Base-by-base conservation (phyloP, 2,329 filamentous ascomycete species). In the Coniochaeta pulveracea region DNA sequence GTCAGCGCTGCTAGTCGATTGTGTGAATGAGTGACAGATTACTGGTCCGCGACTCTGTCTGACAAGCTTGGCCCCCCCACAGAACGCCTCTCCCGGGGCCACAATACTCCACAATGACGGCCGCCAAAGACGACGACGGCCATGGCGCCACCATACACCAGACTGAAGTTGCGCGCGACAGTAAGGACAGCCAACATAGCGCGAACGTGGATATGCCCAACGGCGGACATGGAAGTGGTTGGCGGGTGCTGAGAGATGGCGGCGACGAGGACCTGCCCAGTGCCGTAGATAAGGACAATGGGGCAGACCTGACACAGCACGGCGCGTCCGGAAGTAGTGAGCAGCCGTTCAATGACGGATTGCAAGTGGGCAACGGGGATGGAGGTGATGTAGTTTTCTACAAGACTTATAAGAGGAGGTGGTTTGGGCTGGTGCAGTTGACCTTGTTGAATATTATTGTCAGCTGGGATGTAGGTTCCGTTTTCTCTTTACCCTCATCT, bases 361-460 rank as follows among this genome's bases (percentile, higher is more conserved):
- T 22, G 11, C 36, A 30, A 21, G 39, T 36, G 26, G 38, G 34
- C 12, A 34, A 33, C 5, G 26, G 26, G 17, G 35, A 26, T 11
- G 36, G 29, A 8, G 36, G 34, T 4, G 37, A 32, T 9, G 19
- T 27, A 26, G 36, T 33, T 19, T 36, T 43, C 31, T 57, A 52
- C 43, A 53, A 45, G 36, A 52, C 55, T 26, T 96, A 96, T 54
- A 89, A 82, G 58, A 72, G 85, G 49, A 72, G 91, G 27, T 98
- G 85, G 77, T 83, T 94, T 53, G 91, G 91, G 1, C 63, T 98
- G 33, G 60, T 72, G 15, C 84, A 94, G 56, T 60, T 96, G 50
- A 80, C 86, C 6, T 58, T 96, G 47, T 64, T 96, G 58, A 98
- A 96, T 53, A 80, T 95, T 36, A 75, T 96, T 39, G 80, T 94